These are phyloP conservation scores for Nymphaea thermarum DNA, from an alignment of 164 flowering plant species.

Conservation along the genomic window DNA sequence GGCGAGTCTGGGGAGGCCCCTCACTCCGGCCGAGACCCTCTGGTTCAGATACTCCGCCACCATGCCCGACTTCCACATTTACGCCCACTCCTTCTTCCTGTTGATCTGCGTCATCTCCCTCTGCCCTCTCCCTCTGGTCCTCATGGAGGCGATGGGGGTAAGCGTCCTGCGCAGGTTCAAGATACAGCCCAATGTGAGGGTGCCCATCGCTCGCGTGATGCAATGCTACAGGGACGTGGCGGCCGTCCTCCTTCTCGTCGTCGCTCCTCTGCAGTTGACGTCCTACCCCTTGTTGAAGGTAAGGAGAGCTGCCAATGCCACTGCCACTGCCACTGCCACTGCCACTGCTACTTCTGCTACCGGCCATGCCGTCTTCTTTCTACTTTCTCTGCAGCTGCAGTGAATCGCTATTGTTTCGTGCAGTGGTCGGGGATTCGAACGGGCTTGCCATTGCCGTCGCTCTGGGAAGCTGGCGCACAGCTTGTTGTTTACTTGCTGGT, in stretches of 20 bases:
- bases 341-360: too few relatives aligned
- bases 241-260: constrained; percentile 42
- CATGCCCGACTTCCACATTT: constrained; percentile 58
- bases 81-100: constrained; percentile 62
- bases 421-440: constrained; percentile 66
- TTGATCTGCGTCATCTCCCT: constrained; percentile 52
- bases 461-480: constrained; percentile 55
- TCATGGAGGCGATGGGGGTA: constrained; percentile 30
- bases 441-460: constrained; percentile 74
- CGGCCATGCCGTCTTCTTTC: not conserved
- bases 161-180: constrained; percentile 33
- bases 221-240: constrained; percentile 65
- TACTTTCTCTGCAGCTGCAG: not conserved
- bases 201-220: constrained; percentile 25
- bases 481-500: constrained; percentile 59
- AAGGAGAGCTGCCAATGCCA: too few relatives aligned
- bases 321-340: too few relatives aligned
- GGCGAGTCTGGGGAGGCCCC: constrained; percentile 38
- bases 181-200: constrained; percentile 69
- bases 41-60: constrained; percentile 73
- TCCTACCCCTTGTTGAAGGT: constrained; percentile 48
- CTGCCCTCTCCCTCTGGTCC: constrained; percentile 45
- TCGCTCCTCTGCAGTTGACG: constrained; percentile 76
- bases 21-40: constrained; percentile 52
- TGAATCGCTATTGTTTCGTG: constrained; percentile 8